Percentiles rank a stretch among this genome's conserved stretches.
phyloP scores from a whole-genome alignment of 2,329 filamentous ascomycete species.

The Calonectria montana region DNA sequence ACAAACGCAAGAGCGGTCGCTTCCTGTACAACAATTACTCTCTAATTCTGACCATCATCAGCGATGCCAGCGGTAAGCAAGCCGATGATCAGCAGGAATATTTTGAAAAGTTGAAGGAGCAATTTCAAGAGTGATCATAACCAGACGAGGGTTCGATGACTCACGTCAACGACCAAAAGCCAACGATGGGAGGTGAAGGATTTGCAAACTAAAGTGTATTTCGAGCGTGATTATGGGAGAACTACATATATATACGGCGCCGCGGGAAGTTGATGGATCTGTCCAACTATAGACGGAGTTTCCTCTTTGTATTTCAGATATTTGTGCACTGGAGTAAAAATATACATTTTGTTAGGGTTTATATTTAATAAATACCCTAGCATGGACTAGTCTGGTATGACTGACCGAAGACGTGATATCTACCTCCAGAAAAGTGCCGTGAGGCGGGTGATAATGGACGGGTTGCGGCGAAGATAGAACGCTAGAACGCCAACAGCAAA shows the following conservation, averaged over 20 bases:
- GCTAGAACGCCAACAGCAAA: conserved; percentile 76
- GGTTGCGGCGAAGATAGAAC: conserved; percentile 70
- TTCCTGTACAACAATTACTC: conserved; percentile 98
- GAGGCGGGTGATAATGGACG: conserved; percentile 43
- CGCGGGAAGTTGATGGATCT: conserved; percentile 29
- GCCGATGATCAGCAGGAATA: conserved; percentile 79
- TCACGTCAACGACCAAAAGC: not conserved
- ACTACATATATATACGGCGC: conserved; percentile 39
- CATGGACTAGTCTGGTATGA: not conserved
- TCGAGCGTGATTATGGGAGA: conserved; percentile 31
- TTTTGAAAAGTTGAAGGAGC: conserved; percentile 75
- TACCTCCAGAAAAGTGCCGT: conserved; percentile 41
- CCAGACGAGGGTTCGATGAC: not conserved
- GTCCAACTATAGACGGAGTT: conserved; percentile 25
- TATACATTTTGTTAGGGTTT: conserved; percentile 1
- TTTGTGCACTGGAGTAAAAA: not conserved
- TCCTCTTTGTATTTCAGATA: not conserved
- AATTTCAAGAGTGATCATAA: conserved; percentile 60
- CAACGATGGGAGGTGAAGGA: not conserved
- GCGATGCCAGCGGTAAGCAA: conserved; percentile 79
- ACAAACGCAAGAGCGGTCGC: conserved; percentile 83
- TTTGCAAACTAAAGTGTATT: conserved; percentile 20
- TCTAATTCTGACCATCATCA: conserved; percentile 91
- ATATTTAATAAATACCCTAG: conserved; percentile 6
- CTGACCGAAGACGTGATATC: not conserved